Base-by-base conservation (phyloP, 129 eudicot species). In the Ambrosia artemisiifolia region DNA sequence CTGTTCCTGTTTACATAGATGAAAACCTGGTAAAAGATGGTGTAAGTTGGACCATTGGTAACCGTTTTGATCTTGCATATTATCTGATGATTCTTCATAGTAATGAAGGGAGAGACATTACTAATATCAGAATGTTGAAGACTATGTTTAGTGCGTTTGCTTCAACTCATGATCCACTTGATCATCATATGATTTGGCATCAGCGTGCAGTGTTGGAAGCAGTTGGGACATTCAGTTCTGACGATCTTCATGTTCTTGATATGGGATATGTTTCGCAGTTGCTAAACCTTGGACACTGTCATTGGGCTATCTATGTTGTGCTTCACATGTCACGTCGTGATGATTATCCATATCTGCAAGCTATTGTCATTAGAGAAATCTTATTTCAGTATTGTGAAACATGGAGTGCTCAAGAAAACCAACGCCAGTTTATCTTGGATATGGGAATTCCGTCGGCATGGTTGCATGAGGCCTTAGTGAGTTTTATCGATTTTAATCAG, bases 141-240 rank as follows among this genome's bases (percentile, higher is more conserved):
- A 90, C 93, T 30, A 90, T 94, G 97, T 90, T 94, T 64, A 90
- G 93, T 88, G 91, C 98, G 46, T 90, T 85, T 75, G 86, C 98
- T 71, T 94, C 97, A 43, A 90, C 97, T 59, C 69, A 86, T 55
- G 98, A 94, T 82, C 96, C 98, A 53, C 93, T 94, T 75, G 98
- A 94, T 81, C 82, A 94, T 81, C 98, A 94, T 85, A 94, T 94
- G 97, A 94, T 94, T 24, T 94, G 98, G 98, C 98, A 94, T 87
- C 98, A 94, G 55, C 97, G 98, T 65, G 92, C 87, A 8, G 84
- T 90, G 65, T 76, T 94, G 61, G 96, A 94, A 77, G 95, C 96
- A 19, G 73, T 90, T 63, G 98, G 96, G 24, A 78, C 84, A 30
- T 88, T 94, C 74, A 84, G 85, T 73, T 94, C 86, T 12, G 76